Evolutionary conservation across 805 yeast genomes (phyloP).

Genomic region (Metschnikowia borealis): DNA sequence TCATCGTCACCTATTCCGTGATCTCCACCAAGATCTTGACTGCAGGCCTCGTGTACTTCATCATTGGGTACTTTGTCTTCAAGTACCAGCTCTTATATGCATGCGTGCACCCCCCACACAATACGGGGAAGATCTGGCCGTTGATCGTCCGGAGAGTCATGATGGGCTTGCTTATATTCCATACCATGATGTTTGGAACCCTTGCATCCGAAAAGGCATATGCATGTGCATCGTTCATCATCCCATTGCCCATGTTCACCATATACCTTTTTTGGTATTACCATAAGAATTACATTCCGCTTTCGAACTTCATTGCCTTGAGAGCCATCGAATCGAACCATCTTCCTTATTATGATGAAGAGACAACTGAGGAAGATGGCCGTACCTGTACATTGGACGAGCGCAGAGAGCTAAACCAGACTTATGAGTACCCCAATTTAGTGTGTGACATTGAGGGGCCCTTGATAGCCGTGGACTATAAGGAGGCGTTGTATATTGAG

Average conservation of each 20-base stretch:
- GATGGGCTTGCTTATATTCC: conserved; percentile 78
- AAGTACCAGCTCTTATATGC: conserved; percentile 88
- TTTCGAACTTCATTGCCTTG: conserved; percentile 81
- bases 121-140: conserved; percentile 97
- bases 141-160: conserved; percentile 77
- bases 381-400: conserved; percentile 66
- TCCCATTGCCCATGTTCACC: conserved; percentile 74
- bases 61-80: conserved; percentile 82
- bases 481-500: conserved; percentile 29
- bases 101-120: conserved; percentile 92
- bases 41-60: conserved; percentile 79
- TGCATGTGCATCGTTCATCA: conserved; percentile 61
- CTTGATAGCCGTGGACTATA: conserved; percentile 65
- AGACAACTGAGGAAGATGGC: conserved; percentile 5
- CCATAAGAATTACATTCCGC: conserved; percentile 74
- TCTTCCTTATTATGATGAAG: conserved; percentile 14
- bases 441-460: conserved; percentile 78
- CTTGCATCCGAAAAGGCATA: conserved; percentile 79
- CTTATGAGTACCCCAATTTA: conserved; percentile 75
- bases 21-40: conserved; percentile 82
- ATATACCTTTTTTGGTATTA: conserved; percentile 70
- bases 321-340: conserved; percentile 63
- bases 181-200: conserved; percentile 89
- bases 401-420: conserved; percentile 63
- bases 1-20: conserved; percentile 82